These are phyloP conservation scores for Gyromitra esculenta DNA, from an alignment of 2,329 filamentous ascomycete genomes.

Conservation along the genomic window DNA sequence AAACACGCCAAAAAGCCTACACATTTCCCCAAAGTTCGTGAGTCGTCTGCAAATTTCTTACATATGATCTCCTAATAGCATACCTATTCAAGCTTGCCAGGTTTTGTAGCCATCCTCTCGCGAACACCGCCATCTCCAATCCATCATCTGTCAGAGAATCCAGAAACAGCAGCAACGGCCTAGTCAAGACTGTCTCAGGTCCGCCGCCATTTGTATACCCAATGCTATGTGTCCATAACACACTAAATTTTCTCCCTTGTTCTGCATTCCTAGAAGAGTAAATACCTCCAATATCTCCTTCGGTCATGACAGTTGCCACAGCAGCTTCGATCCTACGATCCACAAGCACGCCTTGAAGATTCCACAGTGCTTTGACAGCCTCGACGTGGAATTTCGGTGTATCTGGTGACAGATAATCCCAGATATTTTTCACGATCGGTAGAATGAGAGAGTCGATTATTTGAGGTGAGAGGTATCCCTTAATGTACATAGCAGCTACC, in stretches of 20 bases:
- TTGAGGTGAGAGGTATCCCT: slow-evolving; percentile 59
- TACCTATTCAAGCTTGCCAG: slow-evolving; percentile 61
- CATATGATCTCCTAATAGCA: slow-evolving; percentile 2
- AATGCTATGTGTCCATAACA: slow-evolving; percentile 81
- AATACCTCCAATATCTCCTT: slow-evolving; percentile 64
- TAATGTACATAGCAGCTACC: slow-evolving; percentile 56
- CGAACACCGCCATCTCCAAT: slow-evolving; percentile 78
- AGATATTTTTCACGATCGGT: slow-evolving; percentile 76
- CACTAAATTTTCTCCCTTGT: slow-evolving; percentile 74
- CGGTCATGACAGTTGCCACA: slow-evolving; percentile 74
- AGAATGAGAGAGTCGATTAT: slow-evolving; percentile 71
- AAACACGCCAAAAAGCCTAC: slow-evolving; percentile 71
- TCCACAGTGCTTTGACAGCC: slow-evolving; percentile 84
- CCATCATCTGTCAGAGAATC: slow-evolving; percentile 79
- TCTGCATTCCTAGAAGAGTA: slow-evolving; percentile 68
- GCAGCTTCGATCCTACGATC: slow-evolving; percentile 83
- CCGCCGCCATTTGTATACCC: slow-evolving; percentile 56
- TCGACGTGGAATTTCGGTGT: slow-evolving; percentile 95
- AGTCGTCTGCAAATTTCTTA: slow-evolving; percentile 2
- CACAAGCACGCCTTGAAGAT: slow-evolving; percentile 77
- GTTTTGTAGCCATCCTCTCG: slow-evolving; percentile 81
- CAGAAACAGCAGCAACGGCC: slow-evolving; percentile 82
- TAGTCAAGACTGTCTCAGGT: slow-evolving; percentile 78
- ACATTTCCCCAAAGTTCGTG: slow-evolving; percentile 13
- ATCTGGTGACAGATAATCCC: slow-evolving; percentile 81